These are phyloP conservation scores for Neopestalotiopsis clavispora DNA, from an alignment of 2,329 filamentous ascomycete species.

Conservation along the genomic window DNA sequence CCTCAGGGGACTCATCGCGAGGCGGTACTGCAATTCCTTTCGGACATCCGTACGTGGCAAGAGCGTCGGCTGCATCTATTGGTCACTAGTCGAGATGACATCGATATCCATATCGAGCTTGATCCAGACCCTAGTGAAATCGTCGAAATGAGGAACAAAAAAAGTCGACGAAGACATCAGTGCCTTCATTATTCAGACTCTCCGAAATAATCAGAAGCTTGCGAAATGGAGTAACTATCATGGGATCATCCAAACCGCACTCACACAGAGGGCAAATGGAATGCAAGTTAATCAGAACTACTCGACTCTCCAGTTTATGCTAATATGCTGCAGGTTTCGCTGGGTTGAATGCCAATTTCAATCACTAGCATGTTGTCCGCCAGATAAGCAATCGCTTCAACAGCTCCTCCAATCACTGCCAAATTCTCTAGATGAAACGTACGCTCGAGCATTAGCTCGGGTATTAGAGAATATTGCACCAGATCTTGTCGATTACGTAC, in stretches of 20 bases:
- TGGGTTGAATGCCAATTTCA: conserved; percentile 41
- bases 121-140: conserved; percentile 21
- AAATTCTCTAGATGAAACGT: conserved; percentile 38
- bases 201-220: conserved; percentile 28
- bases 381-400: conserved; percentile 27
- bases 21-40: conserved; percentile 31
- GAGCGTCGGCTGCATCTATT: conserved; percentile 28
- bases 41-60: conserved; percentile 29
- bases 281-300: conserved; percentile 32
- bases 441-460: conserved; percentile 35
- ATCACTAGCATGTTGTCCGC: conserved; percentile 26
- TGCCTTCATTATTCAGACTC: conserved; percentile 29
- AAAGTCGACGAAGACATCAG: conserved; percentile 33
- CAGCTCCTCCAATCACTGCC: conserved; percentile 38
- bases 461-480: conserved; percentile 30
- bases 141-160: conserved; percentile 24
- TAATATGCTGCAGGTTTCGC: conserved; percentile 35
- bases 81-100: conserved; percentile 39
- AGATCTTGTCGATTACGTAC: background rate
- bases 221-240: conserved; percentile 30
- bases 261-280: conserved; percentile 33
- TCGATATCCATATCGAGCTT: conserved; percentile 34
- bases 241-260: conserved; percentile 30
- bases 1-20: conserved; percentile 29
- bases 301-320: conserved; percentile 23